Evolutionary conservation across 192 early-diverging fungal species (phyloP), one percentile per base, ranked within the genome.

Genomic region (Glomus cerebriforme): DNA sequence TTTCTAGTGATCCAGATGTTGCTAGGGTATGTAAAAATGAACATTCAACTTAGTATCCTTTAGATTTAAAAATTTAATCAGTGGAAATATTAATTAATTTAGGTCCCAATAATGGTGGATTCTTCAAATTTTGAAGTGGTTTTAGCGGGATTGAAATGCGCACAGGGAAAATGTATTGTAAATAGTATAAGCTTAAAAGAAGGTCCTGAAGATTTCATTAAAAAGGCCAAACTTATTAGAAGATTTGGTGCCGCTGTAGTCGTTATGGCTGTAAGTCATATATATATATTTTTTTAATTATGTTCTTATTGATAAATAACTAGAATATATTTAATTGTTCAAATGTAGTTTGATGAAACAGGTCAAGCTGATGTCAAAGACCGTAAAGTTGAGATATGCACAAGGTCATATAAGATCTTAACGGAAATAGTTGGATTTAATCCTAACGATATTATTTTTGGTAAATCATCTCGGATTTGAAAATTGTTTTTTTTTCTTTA

Each of bases 41-140:
- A 6, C 34, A 39, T 37, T 9, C 31, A 9, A 49, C 29, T 43
- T 29, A 39, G 13, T 34, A 31, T n/a, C 43, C 24, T 4, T 75
- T 60, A 5, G 4, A 24, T 60, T 24, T 19, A n/a, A 15, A 15
- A 59, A 59, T 19, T 35, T 22, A 32, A 35, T 75, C n/a, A 32
- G 7, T 66, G 8, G 67, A 27, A 24, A 54, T 34, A 45, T 68
- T 68, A 15, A 27, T 39, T 49, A 59, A 79, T 79, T 67, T 77
- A 84, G 69, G 93, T 93, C 35, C 96, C 97, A 12, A 79, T 98
- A 34, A 98, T 98, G 97, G 88, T 98, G 15, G 97, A 98, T 84
- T 97, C 96, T 26, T 97, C 95, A 78, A 98, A 98, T 85, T 98
- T 98, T 89, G 94, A 93, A n/a, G 96, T 98, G 15, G 91, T 98